A percentile compares a stretch with the other conserved stretches of the same genome.
These are phyloP conservation scores for Arthrobotrys entomopaga DNA, from an alignment of 2,329 filamentous ascomycete genomes.

Conservation along the genomic window DNA sequence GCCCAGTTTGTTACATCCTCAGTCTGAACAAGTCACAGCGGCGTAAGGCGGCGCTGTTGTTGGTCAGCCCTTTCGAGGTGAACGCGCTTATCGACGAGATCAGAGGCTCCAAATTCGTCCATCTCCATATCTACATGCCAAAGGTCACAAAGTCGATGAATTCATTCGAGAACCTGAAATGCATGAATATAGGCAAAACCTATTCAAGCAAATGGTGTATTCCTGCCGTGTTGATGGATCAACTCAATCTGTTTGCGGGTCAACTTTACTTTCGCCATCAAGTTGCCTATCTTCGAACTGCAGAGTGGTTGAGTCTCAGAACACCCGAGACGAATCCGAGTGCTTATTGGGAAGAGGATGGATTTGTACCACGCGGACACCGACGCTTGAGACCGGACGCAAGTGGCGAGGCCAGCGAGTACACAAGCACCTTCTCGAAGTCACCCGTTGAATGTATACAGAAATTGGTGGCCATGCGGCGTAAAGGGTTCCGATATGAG, in stretches of 20 bases:
- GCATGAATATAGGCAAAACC: slow-evolving; percentile 38
- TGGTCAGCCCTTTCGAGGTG: slow-evolving; percentile 73
- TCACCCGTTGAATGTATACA: slow-evolving; percentile 64
- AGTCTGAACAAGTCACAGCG: slow-evolving; percentile 29
- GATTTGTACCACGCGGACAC: slow-evolving; percentile 49
- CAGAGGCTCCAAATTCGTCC: slow-evolving; percentile 59
- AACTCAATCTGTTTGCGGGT: slow-evolving; percentile 75
- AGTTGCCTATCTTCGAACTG: slow-evolving; percentile 68
- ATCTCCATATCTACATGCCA: slow-evolving; percentile 68
- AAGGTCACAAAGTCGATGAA: slow-evolving; percentile 62
- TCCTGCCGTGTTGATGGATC: slow-evolving; percentile 61
- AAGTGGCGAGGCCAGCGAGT: slow-evolving; percentile 17
- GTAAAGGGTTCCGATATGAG: slow-evolving; percentile 62
- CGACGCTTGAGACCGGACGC: slow-evolving; percentile 12
- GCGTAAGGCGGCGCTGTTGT: slow-evolving; percentile 43
- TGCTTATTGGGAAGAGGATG: slow-evolving; percentile 45
- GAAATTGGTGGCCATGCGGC: slow-evolving; percentile 60
- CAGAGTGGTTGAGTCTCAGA: slow-evolving; percentile 67
- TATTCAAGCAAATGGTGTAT: slow-evolving; percentile 45
- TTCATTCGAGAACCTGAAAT: slow-evolving; percentile 64
- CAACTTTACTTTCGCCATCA: slow-evolving; percentile 71
- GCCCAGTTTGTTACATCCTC: slow-evolving; percentile 62
- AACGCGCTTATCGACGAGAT: slow-evolving; percentile 66
- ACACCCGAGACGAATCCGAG: slow-evolving; percentile 54
- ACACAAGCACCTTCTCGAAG: slow-evolving; percentile 60